Evolutionary conservation across 768 basidiomycete genomes (phyloP).

Genomic region (Punctularia strigosozonata): DNA sequence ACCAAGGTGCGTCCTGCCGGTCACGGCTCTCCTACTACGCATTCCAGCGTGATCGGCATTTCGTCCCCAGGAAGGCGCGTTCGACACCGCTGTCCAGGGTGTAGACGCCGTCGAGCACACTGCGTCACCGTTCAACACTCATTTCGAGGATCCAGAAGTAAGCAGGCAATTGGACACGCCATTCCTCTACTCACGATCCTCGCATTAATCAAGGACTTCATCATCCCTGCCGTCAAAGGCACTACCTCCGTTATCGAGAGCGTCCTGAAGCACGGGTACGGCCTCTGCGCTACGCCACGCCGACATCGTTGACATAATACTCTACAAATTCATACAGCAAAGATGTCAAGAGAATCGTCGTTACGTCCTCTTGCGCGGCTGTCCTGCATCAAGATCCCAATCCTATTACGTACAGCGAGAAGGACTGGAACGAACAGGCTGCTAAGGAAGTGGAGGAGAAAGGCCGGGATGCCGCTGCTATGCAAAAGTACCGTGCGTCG

Average conservation of each 20-base stretch:
- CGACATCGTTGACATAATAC: slow-evolving; percentile 1
- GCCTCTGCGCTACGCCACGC: background rate
- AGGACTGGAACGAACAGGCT: slow-evolving; percentile 29
- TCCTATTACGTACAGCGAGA: slow-evolving; percentile 28
- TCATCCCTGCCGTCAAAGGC: slow-evolving; percentile 32
- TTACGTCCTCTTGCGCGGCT: slow-evolving; percentile 53
- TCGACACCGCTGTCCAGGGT: slow-evolving; percentile 31
- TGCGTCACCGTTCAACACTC: slow-evolving; percentile 21
- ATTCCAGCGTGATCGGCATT: no score
- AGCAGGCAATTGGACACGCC: no score
- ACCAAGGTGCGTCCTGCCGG: slow-evolving; percentile 24
- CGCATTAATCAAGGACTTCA: slow-evolving; percentile 17
- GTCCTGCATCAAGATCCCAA: slow-evolving; percentile 20
- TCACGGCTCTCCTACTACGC: no score
- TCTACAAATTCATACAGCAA: no score
- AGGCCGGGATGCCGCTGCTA: slow-evolving; percentile 19
- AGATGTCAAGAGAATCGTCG: slow-evolving; percentile 51
- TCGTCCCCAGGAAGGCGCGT: slow-evolving; percentile 17
- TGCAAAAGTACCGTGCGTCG: slow-evolving; percentile 38
- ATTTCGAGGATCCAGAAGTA: slow-evolving; percentile 7
- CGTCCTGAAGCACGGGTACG: slow-evolving; percentile 19
- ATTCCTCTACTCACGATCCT: no score
- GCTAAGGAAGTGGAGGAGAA: slow-evolving; percentile 18
- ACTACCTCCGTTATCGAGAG: slow-evolving; percentile 25
- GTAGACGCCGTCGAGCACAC: slow-evolving; percentile 27